These are phyloP conservation scores for Plasmodium knowlesi DNA, from an alignment of 169 alveolate species.

Conservation along the genomic window DNA sequence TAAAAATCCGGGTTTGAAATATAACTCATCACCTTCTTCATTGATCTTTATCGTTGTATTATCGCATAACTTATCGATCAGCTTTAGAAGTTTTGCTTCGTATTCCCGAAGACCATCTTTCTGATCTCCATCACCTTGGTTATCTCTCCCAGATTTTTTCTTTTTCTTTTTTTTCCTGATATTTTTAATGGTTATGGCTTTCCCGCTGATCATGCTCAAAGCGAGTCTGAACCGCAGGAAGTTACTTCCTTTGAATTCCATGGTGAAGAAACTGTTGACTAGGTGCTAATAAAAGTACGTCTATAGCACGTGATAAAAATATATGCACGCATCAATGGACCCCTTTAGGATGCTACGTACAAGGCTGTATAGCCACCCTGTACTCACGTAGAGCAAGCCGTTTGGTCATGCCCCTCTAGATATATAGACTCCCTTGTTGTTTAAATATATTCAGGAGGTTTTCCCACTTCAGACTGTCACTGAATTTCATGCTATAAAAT, in stretches of 20 bases:
- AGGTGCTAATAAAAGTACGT: background rate
- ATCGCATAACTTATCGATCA: slow-evolving; percentile 70
- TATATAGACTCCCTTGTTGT: background rate
- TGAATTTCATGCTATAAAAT: background rate
- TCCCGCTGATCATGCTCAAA: slow-evolving; percentile 71
- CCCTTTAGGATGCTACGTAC: background rate
- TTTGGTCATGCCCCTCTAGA: background rate
- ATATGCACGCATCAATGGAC: background rate
- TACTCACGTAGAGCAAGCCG: background rate
- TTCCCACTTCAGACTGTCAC: background rate
- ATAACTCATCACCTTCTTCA: slow-evolving; percentile 72
- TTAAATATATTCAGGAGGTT: no score
- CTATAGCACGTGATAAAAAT: background rate
- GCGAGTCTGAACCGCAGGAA: slow-evolving; percentile 66
- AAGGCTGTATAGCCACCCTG: background rate
- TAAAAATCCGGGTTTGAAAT: slow-evolving; percentile 74
- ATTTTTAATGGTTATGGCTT: slow-evolving; percentile 60
- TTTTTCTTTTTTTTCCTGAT: slow-evolving; percentile 19
- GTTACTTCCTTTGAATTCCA: slow-evolving; percentile 68
- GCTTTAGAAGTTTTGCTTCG: slow-evolving; percentile 65
- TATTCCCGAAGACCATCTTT: slow-evolving; percentile 59
- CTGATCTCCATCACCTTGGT: background rate
- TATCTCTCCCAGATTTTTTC: background rate
- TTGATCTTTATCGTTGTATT: slow-evolving; percentile 59
- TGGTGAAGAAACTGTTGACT: background rate